Evolutionary conservation across 1,284 basidiomycete species (phyloP).

Genomic region (Sanguinoderma infundibulare): DNA sequence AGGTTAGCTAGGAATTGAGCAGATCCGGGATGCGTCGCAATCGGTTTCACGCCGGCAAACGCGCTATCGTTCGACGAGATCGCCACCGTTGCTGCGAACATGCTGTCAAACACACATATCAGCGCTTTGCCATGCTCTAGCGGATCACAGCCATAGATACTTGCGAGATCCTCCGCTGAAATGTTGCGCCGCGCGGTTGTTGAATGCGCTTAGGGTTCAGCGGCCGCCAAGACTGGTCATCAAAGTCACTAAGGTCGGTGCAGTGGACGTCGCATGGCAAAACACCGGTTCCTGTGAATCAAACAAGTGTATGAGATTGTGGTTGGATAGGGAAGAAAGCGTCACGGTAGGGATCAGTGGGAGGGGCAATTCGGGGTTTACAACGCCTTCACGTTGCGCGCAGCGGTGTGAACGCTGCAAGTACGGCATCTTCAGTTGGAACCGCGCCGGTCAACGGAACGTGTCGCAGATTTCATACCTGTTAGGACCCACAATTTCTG

Average conservation of each 20-base stretch:
- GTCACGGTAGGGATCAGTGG: neutral
- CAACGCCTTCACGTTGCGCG: neutral
- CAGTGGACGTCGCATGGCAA: neutral
- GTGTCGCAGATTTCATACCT: constrained; percentile 1
- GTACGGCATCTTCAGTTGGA: neutral
- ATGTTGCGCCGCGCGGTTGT: neutral
- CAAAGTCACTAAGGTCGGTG: neutral
- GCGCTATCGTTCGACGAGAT: neutral
- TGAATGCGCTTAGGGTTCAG: neutral
- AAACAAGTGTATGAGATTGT: neutral
- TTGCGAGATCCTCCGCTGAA: constrained; percentile 1
- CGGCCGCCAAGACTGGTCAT: neutral
- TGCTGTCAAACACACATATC: neutral
- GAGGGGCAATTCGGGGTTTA: neutral
- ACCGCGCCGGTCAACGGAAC: constrained; percentile 3
- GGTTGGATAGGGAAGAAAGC: neutral
- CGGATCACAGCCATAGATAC: neutral
- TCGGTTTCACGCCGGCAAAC: constrained; percentile 9
- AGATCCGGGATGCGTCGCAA: neutral
- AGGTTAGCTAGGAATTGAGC: neutral
- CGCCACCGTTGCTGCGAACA: constrained; percentile 1
- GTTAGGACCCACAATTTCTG: neutral
- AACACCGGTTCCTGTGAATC: neutral
- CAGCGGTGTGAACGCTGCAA: neutral
- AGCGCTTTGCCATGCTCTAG: constrained; percentile 1